Base-by-base conservation (phyloP, 2,329 filamentous ascomycete genomes). In the Hypoxylon sp. region DNA sequence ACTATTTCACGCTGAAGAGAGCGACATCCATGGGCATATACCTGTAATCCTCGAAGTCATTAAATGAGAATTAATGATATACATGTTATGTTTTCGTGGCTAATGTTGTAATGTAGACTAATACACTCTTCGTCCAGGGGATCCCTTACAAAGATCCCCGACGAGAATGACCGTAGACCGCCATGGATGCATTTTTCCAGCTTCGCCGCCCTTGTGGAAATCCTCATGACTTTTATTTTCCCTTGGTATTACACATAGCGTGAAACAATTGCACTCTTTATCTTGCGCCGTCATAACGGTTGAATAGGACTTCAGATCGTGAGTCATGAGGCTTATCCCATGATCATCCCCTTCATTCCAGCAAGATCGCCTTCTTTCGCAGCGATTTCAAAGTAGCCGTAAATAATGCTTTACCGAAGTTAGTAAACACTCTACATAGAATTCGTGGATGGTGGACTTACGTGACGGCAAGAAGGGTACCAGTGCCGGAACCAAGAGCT, bases 351-450 rank as follows among this genome's bases (percentile, higher is more conserved):
- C 82, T 90, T 90, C 87, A 91, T 89, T 73, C 93, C 93, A 68
- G 90, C 88, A 82, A 98, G 91, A 80, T 99, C 96, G 76, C 96
- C 96, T 83, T 99, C 96, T 85, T 98, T 98, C 77, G 97, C 97
- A 23, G 96, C 96, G 78, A 99, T 99, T 82, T 99, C 96, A 77
- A 99, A 99, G 86, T 99, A 99, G 72, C 94, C 93, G 82, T 99
- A 99, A 82, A 99, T 99, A 80, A 99, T 99, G 69, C 93, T 97
- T 75, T 19, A 14, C 14, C 11, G 1, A 25, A n/a, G 59, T 80
- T 70, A 81, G 76, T 80, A 77, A 82, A 67, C 72, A 34, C 25
- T 13, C 2, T 43, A 21, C 48, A 28, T 1, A 14, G n/a, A 2
- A 38, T n/a, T 4, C 10, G 14, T 3, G 23, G n/a, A 9, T 38